phyloP scores from a whole-genome alignment of 1,139 yeast species.

The Candida sojae region DNA sequence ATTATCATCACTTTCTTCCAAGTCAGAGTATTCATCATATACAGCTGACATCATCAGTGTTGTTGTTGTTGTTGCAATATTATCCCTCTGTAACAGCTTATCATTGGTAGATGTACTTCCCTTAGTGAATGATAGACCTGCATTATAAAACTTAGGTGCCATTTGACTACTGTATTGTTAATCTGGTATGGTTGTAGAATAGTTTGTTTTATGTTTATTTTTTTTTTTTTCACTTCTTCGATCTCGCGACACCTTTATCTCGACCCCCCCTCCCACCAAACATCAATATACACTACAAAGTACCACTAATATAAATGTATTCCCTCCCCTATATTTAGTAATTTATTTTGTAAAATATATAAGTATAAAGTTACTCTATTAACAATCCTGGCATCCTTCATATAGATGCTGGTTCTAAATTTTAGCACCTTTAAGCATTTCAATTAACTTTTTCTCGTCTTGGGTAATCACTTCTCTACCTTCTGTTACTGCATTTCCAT shows the following conservation, averaged over 20 bases:
- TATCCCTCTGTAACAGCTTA: background rate
- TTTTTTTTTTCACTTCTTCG: background rate
- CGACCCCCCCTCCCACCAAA: too few relatives aligned
- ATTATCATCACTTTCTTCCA: slow-evolving; percentile 21
- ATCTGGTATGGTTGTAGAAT: background rate
- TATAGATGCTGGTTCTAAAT: background rate
- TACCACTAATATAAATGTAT: too few relatives aligned
- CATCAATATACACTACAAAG: too few relatives aligned
- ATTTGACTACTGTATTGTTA: background rate
- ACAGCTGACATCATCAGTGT: slow-evolving; percentile 16
- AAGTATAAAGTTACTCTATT: background rate
- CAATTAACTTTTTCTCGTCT: slow-evolving; percentile 26
- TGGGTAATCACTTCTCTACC: slow-evolving; percentile 13
- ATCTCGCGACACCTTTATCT: background rate
- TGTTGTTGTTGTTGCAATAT: background rate
- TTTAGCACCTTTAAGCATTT: slow-evolving; percentile 18
- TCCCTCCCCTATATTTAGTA: background rate
- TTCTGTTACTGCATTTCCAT: slow-evolving; percentile 20
- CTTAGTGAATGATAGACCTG: slow-evolving; percentile 13
- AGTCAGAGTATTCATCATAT: slow-evolving; percentile 24
- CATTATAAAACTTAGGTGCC: slow-evolving; percentile 6
- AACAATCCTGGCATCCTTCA: background rate
- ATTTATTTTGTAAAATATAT: background rate
- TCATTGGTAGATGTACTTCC: slow-evolving; percentile 1
- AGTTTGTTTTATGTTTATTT: background rate